A percentile compares a stretch with the other conserved stretches of the same genome.
Conservation (phyloP, 345 rosid genomes). For the Eucalyptus brandiana region DNA sequence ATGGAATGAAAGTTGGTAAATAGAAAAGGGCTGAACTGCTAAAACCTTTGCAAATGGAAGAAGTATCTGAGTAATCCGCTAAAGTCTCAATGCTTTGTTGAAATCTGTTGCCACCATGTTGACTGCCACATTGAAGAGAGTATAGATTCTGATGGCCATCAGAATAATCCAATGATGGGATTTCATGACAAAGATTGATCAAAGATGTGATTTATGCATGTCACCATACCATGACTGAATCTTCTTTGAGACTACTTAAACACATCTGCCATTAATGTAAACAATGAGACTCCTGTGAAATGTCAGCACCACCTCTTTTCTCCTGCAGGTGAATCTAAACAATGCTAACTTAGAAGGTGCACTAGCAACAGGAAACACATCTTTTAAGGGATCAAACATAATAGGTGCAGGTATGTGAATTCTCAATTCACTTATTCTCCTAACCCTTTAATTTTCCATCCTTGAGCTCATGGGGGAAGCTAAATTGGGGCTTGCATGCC, state of each 20-base stretch:
- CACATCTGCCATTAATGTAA: background rate
- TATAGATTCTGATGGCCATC: background rate
- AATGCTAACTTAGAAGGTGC: conserved; percentile 97
- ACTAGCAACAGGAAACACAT: conserved; percentile 81
- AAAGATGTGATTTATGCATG: background rate
- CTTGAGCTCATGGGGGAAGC: background rate
- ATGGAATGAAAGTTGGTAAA: background rate
- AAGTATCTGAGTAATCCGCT: background rate
- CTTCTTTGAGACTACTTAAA: background rate
- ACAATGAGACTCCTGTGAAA: background rate
- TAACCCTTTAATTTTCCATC: background rate
- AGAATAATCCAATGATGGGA: background rate
- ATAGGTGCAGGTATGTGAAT: conserved; percentile 63
- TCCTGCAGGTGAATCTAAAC: conserved; percentile 61
- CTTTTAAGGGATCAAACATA: conserved; percentile 83
- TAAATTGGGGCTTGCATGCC: background rate
- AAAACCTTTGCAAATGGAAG: background rate
- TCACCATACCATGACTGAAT: background rate
- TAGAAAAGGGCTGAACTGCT: background rate
- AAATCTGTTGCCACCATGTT: background rate
- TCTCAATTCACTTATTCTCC: background rate
- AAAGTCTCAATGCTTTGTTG: background rate
- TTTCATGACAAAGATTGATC: background rate
- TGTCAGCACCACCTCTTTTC: background rate
- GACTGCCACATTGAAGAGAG: background rate